Percentiles rank a stretch among this genome's conserved stretches.
Evolutionary conservation across 345 rosid species (phyloP).

Genomic region (Anacardium occidentale): DNA sequence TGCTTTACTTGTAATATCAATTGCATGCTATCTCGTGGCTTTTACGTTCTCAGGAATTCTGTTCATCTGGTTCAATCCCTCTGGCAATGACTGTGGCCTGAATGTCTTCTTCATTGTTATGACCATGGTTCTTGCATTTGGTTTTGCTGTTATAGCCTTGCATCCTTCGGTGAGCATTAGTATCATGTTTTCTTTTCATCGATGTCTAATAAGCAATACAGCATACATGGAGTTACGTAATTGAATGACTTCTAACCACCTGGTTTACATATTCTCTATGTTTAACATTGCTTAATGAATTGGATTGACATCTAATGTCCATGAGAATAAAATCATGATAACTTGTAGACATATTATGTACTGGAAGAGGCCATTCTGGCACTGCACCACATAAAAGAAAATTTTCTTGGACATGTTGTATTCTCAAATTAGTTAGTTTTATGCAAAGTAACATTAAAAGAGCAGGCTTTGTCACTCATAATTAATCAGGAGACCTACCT

Average conservation of each 20-base stretch:
- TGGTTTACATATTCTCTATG: background rate
- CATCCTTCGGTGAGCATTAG: slow-evolving; percentile 71
- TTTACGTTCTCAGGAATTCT: slow-evolving; percentile 73
- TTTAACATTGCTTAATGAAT: background rate
- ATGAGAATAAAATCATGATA: background rate
- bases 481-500: background rate
- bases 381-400: background rate
- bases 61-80: slow-evolving; percentile 97
- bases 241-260: background rate
- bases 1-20: slow-evolving; percentile 76
- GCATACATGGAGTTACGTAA: background rate
- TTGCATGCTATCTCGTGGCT: slow-evolving; percentile 79
- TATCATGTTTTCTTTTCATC: slow-evolving; percentile 14
- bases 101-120: slow-evolving; percentile 87
- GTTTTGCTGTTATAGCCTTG: slow-evolving; percentile 65
- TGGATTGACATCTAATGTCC: slow-evolving; percentile 2
- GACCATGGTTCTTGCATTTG: slow-evolving; percentile 85
- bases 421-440: slow-evolving; percentile 11
- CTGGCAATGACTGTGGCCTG: slow-evolving; percentile 91
- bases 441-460: background rate
- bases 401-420: background rate
- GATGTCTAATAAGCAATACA: slow-evolving; percentile 8
- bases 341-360: background rate
- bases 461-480: background rate
- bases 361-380: background rate